These are phyloP conservation scores for Lipomyces yamadae DNA, from an alignment of 805 yeast genomes.

Conservation along the genomic window DNA sequence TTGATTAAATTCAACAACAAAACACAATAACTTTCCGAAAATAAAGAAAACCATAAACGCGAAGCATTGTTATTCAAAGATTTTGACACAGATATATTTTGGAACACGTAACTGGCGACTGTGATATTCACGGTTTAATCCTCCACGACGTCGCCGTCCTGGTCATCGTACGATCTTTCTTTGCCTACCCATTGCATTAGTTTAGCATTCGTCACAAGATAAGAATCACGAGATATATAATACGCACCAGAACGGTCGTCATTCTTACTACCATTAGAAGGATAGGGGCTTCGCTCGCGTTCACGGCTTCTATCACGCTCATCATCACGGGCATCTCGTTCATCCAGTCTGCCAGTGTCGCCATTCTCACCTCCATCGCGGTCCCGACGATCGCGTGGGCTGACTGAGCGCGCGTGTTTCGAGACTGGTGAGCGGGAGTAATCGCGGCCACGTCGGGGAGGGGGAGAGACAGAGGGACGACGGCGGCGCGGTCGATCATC, in stretches of 20 bases:
- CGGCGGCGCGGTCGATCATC: constrained; percentile 37
- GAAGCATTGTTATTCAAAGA: neutral
- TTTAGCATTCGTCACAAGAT: neutral
- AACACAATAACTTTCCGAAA: neutral
- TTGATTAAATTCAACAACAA: constrained; percentile 4
- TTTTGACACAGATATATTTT: neutral
- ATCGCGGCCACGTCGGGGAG: constrained; percentile 27
- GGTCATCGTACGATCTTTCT: constrained; percentile 34
- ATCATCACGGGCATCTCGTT: constrained; percentile 10
- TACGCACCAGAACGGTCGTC: constrained; percentile 26
- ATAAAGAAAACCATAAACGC: neutral
- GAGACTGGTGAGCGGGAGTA: constrained; percentile 25
- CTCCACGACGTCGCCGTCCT: constrained; percentile 32
- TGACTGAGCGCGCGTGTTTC: constrained; percentile 9
- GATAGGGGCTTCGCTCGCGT: constrained; percentile 19
- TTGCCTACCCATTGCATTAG: constrained; percentile 2
- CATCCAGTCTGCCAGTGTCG: constrained; percentile 19
- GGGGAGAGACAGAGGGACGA: constrained; percentile 24
- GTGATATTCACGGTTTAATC: constrained; percentile 15
- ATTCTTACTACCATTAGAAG: constrained; percentile 16
- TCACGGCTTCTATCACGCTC: constrained; percentile 15
- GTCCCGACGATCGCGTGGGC: constrained; percentile 15
- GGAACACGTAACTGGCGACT: neutral
- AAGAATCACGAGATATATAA: neutral
- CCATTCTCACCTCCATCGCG: constrained; percentile 13